Percentiles rank a stretch among this genome's conserved stretches.
Evolutionary conservation across 345 rosid species (phyloP).

Genomic region (Citrus medica): DNA sequence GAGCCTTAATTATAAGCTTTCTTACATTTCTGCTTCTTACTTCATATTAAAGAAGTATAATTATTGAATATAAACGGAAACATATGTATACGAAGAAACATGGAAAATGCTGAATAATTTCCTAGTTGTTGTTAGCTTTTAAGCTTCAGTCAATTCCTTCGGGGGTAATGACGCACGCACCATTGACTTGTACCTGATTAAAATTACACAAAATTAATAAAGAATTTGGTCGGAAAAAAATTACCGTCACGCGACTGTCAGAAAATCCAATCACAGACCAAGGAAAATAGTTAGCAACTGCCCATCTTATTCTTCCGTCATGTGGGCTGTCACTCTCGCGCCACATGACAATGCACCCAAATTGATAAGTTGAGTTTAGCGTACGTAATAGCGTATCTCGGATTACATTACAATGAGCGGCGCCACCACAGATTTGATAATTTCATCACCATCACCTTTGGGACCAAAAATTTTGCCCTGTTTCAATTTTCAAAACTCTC

Average conservation of each 20-base stretch:
- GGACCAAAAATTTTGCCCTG: background rate
- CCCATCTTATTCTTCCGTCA: background rate
- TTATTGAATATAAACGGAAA: no score
- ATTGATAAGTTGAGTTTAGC: no score
- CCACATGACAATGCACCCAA: background rate
- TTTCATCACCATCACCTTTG: background rate
- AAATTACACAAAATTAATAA: background rate
- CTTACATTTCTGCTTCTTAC: no score
- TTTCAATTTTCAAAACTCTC: conserved; percentile 1
- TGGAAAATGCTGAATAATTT: no score
- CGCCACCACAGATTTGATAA: no score
- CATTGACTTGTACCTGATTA: background rate
- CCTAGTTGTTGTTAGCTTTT: no score
- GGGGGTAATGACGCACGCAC: background rate
- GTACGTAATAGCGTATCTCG: no score
- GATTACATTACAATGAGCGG: no score
- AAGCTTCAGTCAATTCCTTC: no score
- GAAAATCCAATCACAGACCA: background rate
- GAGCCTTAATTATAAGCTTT: no score
- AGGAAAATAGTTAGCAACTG: background rate
- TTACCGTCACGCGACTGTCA: background rate
- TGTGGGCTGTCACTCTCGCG: background rate
- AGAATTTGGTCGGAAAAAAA: background rate
- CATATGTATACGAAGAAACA: no score
- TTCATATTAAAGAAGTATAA: no score